Conservation (phyloP, 192 early-diverging fungal species). For the Coemansia sp. region DNA sequence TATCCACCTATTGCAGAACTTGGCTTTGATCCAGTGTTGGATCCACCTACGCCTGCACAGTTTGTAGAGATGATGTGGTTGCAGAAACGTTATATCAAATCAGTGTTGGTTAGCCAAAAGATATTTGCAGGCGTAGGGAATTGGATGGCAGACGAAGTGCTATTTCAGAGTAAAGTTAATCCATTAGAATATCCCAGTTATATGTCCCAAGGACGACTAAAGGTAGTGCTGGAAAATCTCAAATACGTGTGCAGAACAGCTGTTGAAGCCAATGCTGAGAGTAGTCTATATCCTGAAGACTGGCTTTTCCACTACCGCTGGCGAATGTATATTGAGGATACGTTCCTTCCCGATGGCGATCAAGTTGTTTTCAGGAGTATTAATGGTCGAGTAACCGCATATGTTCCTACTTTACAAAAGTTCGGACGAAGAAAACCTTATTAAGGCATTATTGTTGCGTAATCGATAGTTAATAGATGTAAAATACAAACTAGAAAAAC, state of each 20-base stretch:
- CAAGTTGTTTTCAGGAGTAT: constrained; percentile 67
- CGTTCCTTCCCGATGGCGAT: constrained; percentile 58
- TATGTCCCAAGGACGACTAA: constrained; percentile 55
- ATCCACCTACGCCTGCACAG: constrained; percentile 52
- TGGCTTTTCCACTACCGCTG: constrained; percentile 84
- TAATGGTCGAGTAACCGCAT: constrained; percentile 48
- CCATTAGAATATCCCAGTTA: constrained; percentile 59
- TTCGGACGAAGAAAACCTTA: background rate
- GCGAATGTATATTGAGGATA: constrained; percentile 57
- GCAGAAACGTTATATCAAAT: constrained; percentile 64
- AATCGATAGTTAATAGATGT: constrained; percentile 4
- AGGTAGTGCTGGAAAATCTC: constrained; percentile 52
- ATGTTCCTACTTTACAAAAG: constrained; percentile 31
- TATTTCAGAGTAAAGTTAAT: constrained; percentile 73
- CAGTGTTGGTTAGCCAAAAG: constrained; percentile 70
- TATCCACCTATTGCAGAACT: constrained; percentile 60
- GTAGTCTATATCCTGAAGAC: constrained; percentile 60
- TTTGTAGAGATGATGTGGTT: constrained; percentile 52
- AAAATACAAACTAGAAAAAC: background rate
- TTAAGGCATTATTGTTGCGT: constrained; percentile 1
- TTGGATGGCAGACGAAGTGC: constrained; percentile 83
- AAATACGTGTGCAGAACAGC: constrained; percentile 57
- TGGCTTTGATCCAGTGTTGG: constrained; percentile 73
- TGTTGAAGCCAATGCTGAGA: constrained; percentile 66
- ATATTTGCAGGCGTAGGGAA: constrained; percentile 83